A percentile compares a stretch with the other conserved stretches of the same genome.
phyloP scores from a whole-genome alignment of 2,329 filamentous ascomycete species.

The Sclerotinia sclerotiorum region DNA sequence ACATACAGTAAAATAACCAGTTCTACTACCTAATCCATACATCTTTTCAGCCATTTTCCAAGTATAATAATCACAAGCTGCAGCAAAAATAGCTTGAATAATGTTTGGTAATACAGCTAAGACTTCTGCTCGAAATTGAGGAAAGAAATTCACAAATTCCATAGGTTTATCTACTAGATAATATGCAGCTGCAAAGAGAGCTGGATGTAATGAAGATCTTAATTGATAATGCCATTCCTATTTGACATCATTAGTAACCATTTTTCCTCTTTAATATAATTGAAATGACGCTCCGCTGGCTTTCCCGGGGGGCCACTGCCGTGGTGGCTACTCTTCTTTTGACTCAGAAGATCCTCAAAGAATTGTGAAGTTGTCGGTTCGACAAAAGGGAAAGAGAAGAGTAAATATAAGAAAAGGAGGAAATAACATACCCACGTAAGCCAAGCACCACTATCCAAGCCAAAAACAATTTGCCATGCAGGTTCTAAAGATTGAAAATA shows the following conservation, averaged over 20 bases:
- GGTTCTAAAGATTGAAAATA: slow-evolving; percentile 96
- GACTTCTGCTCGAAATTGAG: slow-evolving; percentile 60
- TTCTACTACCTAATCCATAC: slow-evolving; percentile 64
- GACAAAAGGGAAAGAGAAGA: background rate
- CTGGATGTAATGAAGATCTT: slow-evolving; percentile 88
- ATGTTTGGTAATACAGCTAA: slow-evolving; percentile 72
- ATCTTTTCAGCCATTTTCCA: slow-evolving; percentile 76
- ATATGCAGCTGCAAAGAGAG: slow-evolving; percentile 78
- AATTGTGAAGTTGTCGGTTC: background rate
- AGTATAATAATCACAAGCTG: slow-evolving; percentile 79
- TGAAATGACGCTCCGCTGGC: slow-evolving; percentile 13
- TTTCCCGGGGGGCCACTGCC: slow-evolving; percentile 13
- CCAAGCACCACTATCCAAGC: slow-evolving; percentile 75
- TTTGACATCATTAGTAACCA: background rate
- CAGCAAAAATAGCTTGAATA: slow-evolving; percentile 75
- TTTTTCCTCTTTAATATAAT: slow-evolving; percentile 20
- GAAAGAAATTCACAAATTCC: slow-evolving; percentile 52
- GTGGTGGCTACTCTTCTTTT: slow-evolving; percentile 8
- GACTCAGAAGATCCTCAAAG: background rate
- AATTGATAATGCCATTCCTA: slow-evolving; percentile 92
- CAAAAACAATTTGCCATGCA: slow-evolving; percentile 87
- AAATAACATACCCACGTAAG: slow-evolving; percentile 78
- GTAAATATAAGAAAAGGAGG: background rate
- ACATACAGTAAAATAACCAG: slow-evolving; percentile 67
- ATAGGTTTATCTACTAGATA: slow-evolving; percentile 58